Percentiles rank a stretch among this genome's conserved stretches.
Evolutionary conservation across 1,284 basidiomycete genomes (phyloP).

Genomic region (Pulchroboletus neoregius): DNA sequence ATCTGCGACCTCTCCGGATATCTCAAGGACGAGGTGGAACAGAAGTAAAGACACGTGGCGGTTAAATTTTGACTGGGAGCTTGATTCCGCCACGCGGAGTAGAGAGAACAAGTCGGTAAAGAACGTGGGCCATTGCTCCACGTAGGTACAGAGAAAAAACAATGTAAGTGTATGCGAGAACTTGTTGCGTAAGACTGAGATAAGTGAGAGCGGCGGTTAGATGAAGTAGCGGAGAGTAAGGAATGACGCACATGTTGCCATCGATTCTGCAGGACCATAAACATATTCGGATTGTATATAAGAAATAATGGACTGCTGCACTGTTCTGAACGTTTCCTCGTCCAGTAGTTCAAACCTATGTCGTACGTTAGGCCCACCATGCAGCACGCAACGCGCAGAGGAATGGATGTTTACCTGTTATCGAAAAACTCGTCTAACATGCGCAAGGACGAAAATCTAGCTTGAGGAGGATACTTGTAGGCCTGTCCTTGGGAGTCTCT

Average conservation of each 20-base stretch:
- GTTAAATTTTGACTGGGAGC: slow-evolving; percentile 61
- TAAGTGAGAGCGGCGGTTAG: slow-evolving; percentile 11
- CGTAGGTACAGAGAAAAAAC: slow-evolving; percentile 90
- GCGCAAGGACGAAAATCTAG: slow-evolving; percentile 81
- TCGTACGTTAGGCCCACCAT: slow-evolving; percentile 4
- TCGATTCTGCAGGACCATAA: slow-evolving; percentile 69
- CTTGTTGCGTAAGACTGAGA: slow-evolving; percentile 87
- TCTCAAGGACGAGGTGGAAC: slow-evolving; percentile 85
- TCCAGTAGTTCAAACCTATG: slow-evolving; percentile 67
- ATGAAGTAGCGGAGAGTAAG: not conserved
- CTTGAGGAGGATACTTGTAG: slow-evolving; percentile 69
- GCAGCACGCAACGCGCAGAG: not conserved
- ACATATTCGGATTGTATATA: slow-evolving; percentile 83
- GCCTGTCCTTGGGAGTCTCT: slow-evolving; percentile 45
- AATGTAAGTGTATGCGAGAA: slow-evolving; percentile 96
- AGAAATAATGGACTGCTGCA: slow-evolving; percentile 65
- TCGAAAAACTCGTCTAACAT: slow-evolving; percentile 85
- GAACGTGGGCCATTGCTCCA: slow-evolving; percentile 78
- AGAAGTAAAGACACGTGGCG: slow-evolving; percentile 80
- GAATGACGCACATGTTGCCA: slow-evolving; percentile 61
- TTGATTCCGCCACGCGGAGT: slow-evolving; percentile 58
- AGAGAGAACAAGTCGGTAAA: slow-evolving; percentile 76
- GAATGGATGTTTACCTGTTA: slow-evolving; percentile 58
- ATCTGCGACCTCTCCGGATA: slow-evolving; percentile 90
- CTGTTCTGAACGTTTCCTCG: slow-evolving; percentile 60